Evolutionary conservation across 192 early-diverging fungal genomes (phyloP), one percentile per base, ranked within the genome.

Genomic region (Funneliformis geosporum): DNA sequence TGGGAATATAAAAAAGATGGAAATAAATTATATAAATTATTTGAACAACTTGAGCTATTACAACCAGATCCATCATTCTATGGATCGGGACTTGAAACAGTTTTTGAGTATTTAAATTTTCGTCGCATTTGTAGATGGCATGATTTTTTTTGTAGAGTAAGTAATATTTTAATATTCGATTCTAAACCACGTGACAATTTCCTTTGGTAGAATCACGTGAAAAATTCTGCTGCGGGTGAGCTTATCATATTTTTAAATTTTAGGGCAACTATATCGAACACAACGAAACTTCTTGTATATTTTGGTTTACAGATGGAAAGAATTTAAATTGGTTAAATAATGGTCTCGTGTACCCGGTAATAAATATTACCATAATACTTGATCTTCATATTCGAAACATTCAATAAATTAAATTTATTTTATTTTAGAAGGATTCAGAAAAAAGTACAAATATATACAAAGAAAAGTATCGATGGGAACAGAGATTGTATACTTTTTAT

Each of bases 261-360:
- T 18, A 72, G 70, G 70, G 70, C 14, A 43, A 39, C 12, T 72
- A 72, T 28, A 43, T 72, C 14, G 70, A 72, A 27, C 70, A 72
- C 27, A 72, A 72, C 33, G 70, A 72, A 42, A 72, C 70, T 23
- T 46, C 70, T 5, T 23, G 44, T 25, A 72, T 72, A 72, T 72
- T 72, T 46, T 72, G 70, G 70, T 72, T 72, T 47, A 72, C 70
- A 14, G 70, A 72, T 72, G 70, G 70, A 23, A 72, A 72, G 5
- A 72, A 72, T 72, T 25, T 72, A 8, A 12, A 47, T 46, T 72
- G n/a, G 28, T 72, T 72, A 12, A 46, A 46, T 10, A 47, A 28
- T 27, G n/a, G n/a, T 28, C 70, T 72, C 10, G n/a, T 23, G 9
- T 72, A 72, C 47, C 70, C n/a, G 23, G 70, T 72, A 72, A 46